A percentile compares a stretch with the other conserved stretches of the same genome.
phyloP scores from a whole-genome alignment of 2,329 filamentous ascomycete species.

The Chaetomium olivaceum region DNA sequence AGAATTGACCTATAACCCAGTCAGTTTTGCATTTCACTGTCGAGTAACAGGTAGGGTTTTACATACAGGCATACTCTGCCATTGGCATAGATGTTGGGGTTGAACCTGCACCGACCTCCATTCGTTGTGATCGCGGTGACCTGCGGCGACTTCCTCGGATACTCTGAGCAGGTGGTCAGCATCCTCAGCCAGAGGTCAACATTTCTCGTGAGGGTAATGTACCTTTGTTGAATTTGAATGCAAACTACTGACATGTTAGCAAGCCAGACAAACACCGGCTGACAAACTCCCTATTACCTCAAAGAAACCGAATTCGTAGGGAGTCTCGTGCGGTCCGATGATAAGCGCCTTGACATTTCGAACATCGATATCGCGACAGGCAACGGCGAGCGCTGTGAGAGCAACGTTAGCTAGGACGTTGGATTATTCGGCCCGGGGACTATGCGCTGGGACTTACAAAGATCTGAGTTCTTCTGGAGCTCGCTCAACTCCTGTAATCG shows the following conservation, averaged over 20 bases:
- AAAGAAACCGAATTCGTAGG: constrained; percentile 97
- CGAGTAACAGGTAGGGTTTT: background rate
- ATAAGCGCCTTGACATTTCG: constrained; percentile 85
- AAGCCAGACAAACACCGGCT: background rate
- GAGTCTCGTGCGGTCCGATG: constrained; percentile 88
- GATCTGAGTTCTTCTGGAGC: constrained; percentile 78
- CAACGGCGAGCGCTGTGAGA: constrained; percentile 73
- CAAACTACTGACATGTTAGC: constrained; percentile 59
- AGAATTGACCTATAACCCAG: constrained; percentile 69
- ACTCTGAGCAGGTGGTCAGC: constrained; percentile 59
- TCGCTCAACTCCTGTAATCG: constrained; percentile 72
- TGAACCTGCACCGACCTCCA: constrained; percentile 83
- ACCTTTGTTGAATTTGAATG: constrained; percentile 76
- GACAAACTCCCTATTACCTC: constrained; percentile 59
- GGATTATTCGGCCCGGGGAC: background rate
- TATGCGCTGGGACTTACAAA: constrained; percentile 61
- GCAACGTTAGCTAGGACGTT: constrained; percentile 23
- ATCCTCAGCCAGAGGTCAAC: background rate
- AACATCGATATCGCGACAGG: constrained; percentile 84
- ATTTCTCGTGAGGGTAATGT: constrained; percentile 9
- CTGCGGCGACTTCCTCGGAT: constrained; percentile 67
- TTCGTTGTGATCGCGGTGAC: constrained; percentile 82
- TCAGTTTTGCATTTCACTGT: constrained; percentile 24
- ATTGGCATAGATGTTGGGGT: constrained; percentile 90
- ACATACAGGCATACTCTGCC: constrained; percentile 91